Percentiles rank a stretch among this genome's conserved stretches.
phyloP scores from a whole-genome alignment of 192 early-diverging fungal genomes.

The Gonapodya prolifera region DNA sequence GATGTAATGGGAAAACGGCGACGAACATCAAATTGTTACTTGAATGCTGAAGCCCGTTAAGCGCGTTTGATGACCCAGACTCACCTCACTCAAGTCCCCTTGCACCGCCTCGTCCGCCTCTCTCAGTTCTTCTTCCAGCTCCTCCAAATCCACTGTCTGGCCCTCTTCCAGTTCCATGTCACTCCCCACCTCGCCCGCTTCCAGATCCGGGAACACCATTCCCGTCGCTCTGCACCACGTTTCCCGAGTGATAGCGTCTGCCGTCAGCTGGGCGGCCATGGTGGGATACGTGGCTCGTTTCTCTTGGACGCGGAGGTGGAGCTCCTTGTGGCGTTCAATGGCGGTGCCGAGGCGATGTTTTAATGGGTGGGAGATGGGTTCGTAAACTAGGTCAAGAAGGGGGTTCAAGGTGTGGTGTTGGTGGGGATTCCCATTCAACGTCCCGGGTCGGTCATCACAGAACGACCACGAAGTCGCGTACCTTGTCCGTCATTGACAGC shows the following conservation, averaged over 20 bases:
- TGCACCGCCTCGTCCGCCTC: neutral
- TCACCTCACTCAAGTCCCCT: neutral
- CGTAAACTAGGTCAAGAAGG: no score
- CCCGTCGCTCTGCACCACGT: neutral
- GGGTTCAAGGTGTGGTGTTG: no score
- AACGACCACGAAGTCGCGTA: neutral
- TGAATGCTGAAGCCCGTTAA: no score
- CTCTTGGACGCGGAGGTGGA: neutral
- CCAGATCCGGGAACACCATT: neutral
- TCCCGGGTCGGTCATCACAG: no score
- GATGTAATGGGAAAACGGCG: neutral
- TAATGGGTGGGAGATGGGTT: neutral
- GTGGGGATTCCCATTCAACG: no score
- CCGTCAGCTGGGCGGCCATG: neutral
- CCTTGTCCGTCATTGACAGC: neutral
- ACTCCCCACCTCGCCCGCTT: neutral
- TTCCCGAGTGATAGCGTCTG: neutral
- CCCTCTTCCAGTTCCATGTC: neutral
- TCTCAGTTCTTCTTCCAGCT: neutral
- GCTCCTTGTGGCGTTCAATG: neutral
- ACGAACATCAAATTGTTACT: no score
- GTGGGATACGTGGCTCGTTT: neutral
- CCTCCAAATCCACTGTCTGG: neutral
- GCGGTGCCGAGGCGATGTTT: neutral
- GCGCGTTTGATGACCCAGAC: neutral